Evolutionary conservation across 2,329 filamentous ascomycete genomes (phyloP).

Genomic region (Coleophoma eucalyptorum): DNA sequence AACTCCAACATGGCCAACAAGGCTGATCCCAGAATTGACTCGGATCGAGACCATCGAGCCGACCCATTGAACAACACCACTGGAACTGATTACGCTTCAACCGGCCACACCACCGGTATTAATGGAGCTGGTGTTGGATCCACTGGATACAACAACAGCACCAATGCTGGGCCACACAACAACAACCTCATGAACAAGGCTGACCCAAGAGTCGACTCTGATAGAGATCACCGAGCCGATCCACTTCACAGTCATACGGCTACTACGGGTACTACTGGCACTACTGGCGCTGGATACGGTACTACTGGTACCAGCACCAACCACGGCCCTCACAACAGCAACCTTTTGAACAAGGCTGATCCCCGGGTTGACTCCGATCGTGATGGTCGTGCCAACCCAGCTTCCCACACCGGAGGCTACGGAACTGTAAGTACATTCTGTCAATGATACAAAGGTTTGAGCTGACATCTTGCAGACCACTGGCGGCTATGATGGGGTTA

Average conservation of each 20-base stretch:
- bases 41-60: slow-evolving; percentile 37
- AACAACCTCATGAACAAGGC: slow-evolving; percentile 32
- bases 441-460: too few relatives aligned
- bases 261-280: slow-evolving; percentile 20
- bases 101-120: background rate
- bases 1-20: slow-evolving; percentile 33
- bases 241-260: slow-evolving; percentile 1
- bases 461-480: too few relatives aligned
- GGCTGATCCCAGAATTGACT: slow-evolving; percentile 45
- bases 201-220: slow-evolving; percentile 31
- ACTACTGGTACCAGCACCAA: slow-evolving; percentile 6
- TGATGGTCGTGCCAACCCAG: slow-evolving; percentile 17
- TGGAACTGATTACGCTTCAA: background rate
- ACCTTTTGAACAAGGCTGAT: slow-evolving; percentile 41
- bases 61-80: slow-evolving; percentile 8
- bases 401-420: slow-evolving; percentile 7
- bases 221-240: slow-evolving; percentile 6
- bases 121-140: background rate
- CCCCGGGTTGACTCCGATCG: slow-evolving; percentile 47
- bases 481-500: too few relatives aligned
- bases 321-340: slow-evolving; percentile 15
- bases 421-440: slow-evolving; percentile 1
- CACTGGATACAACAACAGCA: slow-evolving; percentile 23
- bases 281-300: slow-evolving; percentile 3
- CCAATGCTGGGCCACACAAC: slow-evolving; percentile 28